Percentiles rank a stretch among this genome's conserved stretches.
Evolutionary conservation across 257 asterid species (phyloP).

Genomic region (Salvia miltiorrhiza): DNA sequence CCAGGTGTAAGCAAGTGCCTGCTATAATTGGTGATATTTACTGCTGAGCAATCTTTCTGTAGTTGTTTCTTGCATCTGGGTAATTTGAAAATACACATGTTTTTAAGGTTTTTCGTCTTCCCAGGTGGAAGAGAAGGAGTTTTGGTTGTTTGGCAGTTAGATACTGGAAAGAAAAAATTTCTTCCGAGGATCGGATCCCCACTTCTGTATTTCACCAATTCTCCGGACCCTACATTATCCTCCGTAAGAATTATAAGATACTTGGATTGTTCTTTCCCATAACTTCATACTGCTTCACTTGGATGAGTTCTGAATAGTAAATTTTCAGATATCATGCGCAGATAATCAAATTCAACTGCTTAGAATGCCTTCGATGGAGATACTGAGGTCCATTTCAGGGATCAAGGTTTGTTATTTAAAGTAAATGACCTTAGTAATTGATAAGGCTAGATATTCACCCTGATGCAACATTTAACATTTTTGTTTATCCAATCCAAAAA

Average conservation of each 20-base stretch:
- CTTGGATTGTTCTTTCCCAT: background rate
- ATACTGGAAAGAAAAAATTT: constrained; percentile 82
- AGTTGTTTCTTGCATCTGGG: background rate
- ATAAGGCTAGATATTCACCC: too few species aligned
- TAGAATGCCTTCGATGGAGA: constrained; percentile 81
- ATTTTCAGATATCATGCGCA: constrained; percentile 87
- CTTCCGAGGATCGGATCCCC: constrained; percentile 91
- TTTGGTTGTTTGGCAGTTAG: constrained; percentile 95
- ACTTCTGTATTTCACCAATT: constrained; percentile 56
- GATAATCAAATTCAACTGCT: constrained; percentile 78
- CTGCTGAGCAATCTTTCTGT: background rate
- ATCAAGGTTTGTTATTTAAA: constrained; percentile 60
- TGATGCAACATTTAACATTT: too few species aligned
- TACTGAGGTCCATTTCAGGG: constrained; percentile 77
- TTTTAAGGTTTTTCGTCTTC: constrained; percentile 13
- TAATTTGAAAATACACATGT: background rate
- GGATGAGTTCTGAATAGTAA: constrained; percentile 29
- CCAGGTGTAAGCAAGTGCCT: constrained; percentile 10
- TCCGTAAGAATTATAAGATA: constrained; percentile 51
- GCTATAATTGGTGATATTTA: constrained; percentile 8
- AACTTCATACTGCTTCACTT: constrained; percentile 3
- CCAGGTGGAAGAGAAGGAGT: constrained; percentile 97
- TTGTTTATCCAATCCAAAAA: too few species aligned
- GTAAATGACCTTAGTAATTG: background rate
- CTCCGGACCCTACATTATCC: constrained; percentile 80